Evolutionary conservation across 176 grass and related monocot species (phyloP), one percentile per base, ranked within the genome.

Genomic region (Avena eriantha): DNA sequence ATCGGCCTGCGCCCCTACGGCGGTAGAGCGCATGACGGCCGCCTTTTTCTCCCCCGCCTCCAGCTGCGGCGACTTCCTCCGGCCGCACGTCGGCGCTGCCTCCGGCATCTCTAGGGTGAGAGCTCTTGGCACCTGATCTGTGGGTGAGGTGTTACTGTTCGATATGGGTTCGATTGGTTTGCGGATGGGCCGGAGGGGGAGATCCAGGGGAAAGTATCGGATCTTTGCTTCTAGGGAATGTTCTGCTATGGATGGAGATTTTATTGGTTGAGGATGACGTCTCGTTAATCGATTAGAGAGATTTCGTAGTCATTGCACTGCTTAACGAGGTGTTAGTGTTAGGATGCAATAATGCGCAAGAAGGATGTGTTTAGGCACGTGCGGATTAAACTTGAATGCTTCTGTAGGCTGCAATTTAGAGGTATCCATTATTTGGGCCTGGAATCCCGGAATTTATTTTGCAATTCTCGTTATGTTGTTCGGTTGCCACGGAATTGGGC

Each of bases 1-100:
- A 94, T 98, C 83, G 95, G 93, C 84, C 88, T 98, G 88, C 94
- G 96, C 88, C 96, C 96, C 70, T 93, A 93, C 66, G 29, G 29
- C 29, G 29, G 29, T 1, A 1, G 29, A 29, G 29, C 29, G 29
- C 29, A 1, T 1, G 29, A 29, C 29, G 29, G 29, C 0, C 0
- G 29, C 29, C 29, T 29, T 29, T 29, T 29, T 29, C 29, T 29
- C 29, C 29, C 29, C 29, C 29, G 29, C 29, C 29, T 29, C 29
- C 29, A 29, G 29, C 29, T 29, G 29, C 29, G 29, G 29, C 12
- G 86, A 87, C 75, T 82, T 87, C 80, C 86, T 95, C 63, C 88
- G 88, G 24, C 86, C 67, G 17, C 88, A 92, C 58, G 88, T 67
- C 21, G 88, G 73, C 73, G 15, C 10, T 48, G 49, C 47, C 55